A percentile compares a stretch with the other conserved stretches of the same genome.
Conservation (phyloP, 2,329 filamentous ascomycete species). For the Trichoderma atrobrunneum region DNA sequence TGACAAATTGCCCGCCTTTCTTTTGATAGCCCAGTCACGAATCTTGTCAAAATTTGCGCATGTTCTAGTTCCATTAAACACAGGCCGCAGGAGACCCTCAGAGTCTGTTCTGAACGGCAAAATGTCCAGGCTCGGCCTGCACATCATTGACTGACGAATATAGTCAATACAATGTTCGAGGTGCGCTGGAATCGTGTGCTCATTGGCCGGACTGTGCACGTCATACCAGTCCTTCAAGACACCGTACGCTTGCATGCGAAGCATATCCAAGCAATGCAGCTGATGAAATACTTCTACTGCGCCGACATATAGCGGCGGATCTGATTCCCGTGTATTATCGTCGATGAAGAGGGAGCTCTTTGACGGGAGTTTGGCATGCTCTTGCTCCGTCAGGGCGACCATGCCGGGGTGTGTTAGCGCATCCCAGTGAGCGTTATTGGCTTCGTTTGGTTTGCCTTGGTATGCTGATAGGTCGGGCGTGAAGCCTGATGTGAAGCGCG, state of each 20-base stretch:
- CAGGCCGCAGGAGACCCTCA: background rate
- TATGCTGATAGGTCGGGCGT: background rate
- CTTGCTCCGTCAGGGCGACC: background rate
- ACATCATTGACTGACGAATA: background rate
- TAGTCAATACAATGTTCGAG: background rate
- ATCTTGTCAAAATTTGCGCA: background rate
- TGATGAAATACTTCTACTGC: background rate
- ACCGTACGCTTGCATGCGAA: background rate
- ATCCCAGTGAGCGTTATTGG: background rate
- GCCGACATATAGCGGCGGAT: background rate
- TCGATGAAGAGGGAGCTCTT: background rate
- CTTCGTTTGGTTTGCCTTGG: background rate
- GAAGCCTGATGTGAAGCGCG: background rate
- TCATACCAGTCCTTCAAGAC: background rate
- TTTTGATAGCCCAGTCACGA: background rate
- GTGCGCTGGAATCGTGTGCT: background rate
- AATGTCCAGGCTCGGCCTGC: background rate
- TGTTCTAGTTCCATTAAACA: background rate
- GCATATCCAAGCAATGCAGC: background rate
- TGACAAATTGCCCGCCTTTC: background rate
- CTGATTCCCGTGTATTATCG: background rate
- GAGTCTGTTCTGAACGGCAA: background rate
- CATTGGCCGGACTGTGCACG: background rate
- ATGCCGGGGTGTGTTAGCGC: background rate
- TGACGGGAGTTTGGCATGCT: background rate